phyloP scores from a whole-genome alignment of 192 early-diverging fungal genomes.

The Rhizoclosmatium sp. region DNA sequence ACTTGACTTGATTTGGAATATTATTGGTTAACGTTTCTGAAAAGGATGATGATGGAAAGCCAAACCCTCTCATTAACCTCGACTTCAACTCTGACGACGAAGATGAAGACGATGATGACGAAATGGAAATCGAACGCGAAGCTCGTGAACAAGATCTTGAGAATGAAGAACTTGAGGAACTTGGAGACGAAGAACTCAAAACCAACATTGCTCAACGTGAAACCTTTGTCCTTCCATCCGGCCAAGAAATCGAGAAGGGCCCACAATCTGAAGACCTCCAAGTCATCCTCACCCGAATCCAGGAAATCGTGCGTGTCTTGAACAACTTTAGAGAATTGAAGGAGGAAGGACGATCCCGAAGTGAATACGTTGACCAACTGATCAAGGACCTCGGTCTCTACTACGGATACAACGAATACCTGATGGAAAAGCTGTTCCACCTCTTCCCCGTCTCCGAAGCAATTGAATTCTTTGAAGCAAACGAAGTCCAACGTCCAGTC shows the following conservation, averaged over 20 bases:
- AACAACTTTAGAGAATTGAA: conserved; percentile 89
- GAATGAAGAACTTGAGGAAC: conserved; percentile 72
- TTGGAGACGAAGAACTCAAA: conserved; percentile 75
- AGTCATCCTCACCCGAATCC: conserved; percentile 84
- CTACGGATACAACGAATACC: conserved; percentile 94
- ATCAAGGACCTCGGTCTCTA: conserved; percentile 90
- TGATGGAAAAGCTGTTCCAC: conserved; percentile 91
- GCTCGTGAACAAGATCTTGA: conserved; percentile 67
- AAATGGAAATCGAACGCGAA: conserved; percentile 76
- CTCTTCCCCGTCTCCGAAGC: conserved; percentile 87
- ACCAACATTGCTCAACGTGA: conserved; percentile 78
- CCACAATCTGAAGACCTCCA: conserved; percentile 71
- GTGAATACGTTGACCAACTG: conserved; percentile 88
- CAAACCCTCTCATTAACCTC: conserved; percentile 40
- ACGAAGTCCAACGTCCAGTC: conserved; percentile 94
- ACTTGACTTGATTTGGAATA: not conserved
- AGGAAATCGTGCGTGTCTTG: conserved; percentile 88
- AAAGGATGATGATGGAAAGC: conserved; percentile 10
- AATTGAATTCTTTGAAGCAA: conserved; percentile 99
- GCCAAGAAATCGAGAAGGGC: conserved; percentile 66
- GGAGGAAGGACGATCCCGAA: conserved; percentile 76
- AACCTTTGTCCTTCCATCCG: conserved; percentile 72
- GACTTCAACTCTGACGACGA: conserved; percentile 47
- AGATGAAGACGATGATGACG: conserved; percentile 61
- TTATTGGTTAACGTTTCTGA: conserved; percentile 1